Conservation (phyloP, 2,329 filamentous ascomycete genomes). For the Fusarium sp. region DNA sequence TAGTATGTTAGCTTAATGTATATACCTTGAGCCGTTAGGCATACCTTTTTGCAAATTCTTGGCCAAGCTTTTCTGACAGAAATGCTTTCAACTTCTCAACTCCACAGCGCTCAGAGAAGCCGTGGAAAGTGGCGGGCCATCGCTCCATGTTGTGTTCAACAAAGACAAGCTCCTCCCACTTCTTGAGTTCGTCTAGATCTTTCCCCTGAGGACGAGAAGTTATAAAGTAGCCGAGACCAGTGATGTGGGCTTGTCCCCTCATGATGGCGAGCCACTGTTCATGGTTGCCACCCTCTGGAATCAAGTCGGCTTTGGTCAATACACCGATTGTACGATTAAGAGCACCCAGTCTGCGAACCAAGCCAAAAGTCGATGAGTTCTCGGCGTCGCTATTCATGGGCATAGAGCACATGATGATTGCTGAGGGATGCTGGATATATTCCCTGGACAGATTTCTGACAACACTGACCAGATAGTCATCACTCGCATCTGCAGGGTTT, state of each 20-base stretch:
- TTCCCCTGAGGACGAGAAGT: constrained; percentile 74
- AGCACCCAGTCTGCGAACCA: constrained; percentile 69
- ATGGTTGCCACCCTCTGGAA: constrained; percentile 62
- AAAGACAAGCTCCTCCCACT: constrained; percentile 66
- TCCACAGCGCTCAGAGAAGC: constrained; percentile 62
- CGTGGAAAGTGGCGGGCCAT: constrained; percentile 63
- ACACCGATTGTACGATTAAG: constrained; percentile 75
- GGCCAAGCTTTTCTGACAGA: constrained; percentile 63
- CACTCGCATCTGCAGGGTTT: constrained; percentile 70
- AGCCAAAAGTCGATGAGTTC: constrained; percentile 75
- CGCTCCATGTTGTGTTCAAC: constrained; percentile 50
- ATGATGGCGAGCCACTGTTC: constrained; percentile 74
- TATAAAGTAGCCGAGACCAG: constrained; percentile 82
- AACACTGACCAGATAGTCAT: constrained; percentile 76
- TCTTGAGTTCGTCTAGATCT: constrained; percentile 62
- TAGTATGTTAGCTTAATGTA: constrained; percentile 18
- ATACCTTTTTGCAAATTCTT: constrained; percentile 65
- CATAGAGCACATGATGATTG: constrained; percentile 81
- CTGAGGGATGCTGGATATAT: constrained; percentile 76
- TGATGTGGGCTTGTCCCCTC: constrained; percentile 66
- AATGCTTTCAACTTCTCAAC: constrained; percentile 64
- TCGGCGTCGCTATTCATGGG: constrained; percentile 83
- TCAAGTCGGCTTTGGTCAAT: constrained; percentile 84
- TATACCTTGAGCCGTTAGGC: constrained; percentile 9
- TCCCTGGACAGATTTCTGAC: constrained; percentile 76